Conservation (phyloP, 2,329 filamentous ascomycete genomes). For the Ascochyta viciae-villosae region DNA sequence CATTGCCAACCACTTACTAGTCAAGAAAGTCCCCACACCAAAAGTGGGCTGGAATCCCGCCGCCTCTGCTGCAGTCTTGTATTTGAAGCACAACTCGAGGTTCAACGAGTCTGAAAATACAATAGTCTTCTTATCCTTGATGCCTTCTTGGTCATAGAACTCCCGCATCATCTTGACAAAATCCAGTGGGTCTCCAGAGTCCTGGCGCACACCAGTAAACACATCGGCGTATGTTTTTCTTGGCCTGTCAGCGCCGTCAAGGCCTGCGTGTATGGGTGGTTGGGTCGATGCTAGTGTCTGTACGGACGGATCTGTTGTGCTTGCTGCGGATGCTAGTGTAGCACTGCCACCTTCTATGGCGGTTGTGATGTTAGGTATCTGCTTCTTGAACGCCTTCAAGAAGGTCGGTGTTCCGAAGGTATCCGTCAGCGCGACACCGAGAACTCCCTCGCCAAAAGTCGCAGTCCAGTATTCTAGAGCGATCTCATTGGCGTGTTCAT, state of each 20-base stretch:
- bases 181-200: conserved; percentile 83
- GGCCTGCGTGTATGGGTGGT: conserved; percentile 55
- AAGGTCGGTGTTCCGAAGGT: conserved; percentile 95
- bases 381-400: conserved; percentile 79
- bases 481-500: conserved; percentile 81
- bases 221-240: conserved; percentile 75
- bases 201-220: conserved; percentile 85
- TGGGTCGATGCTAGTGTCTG: conserved; percentile 50
- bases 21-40: conserved; percentile 93
- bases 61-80: conserved; percentile 82
- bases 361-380: conserved; percentile 58
- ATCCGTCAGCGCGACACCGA: conserved; percentile 91
- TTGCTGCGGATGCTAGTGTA: conserved; percentile 50
- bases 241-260: conserved; percentile 52
- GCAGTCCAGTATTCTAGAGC: conserved; percentile 88
- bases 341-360: conserved; percentile 50
- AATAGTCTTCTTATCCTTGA: conserved; percentile 82
- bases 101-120: conserved; percentile 97
- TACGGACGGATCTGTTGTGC: conserved; percentile 49
- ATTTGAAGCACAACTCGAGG: conserved; percentile 87
- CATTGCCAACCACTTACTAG: conserved; percentile 60
- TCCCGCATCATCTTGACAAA: conserved; percentile 80
- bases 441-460: conserved; percentile 83
- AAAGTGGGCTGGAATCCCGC: conserved; percentile 86
- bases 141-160: conserved; percentile 79